A percentile compares a stretch with the other conserved stretches of the same genome.
phyloP scores from a whole-genome alignment of 495 filamentous ascomycete genomes.

The Pseudoneurospora amorphoporcata region DNA sequence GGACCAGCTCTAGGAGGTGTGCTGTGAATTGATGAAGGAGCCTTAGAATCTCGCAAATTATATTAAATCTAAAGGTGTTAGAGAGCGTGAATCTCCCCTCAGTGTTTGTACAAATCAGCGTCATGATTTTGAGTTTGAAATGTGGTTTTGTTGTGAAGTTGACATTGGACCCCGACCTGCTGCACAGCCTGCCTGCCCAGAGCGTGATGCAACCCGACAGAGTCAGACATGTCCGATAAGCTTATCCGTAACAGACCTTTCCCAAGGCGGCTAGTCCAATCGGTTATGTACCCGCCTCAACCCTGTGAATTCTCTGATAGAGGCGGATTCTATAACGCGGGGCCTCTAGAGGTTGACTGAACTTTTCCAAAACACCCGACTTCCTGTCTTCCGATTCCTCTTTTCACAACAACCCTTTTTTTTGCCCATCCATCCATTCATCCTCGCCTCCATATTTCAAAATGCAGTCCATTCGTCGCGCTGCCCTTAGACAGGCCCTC shows the following conservation, averaged over 20 bases:
- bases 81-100: neutral
- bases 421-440: neutral
- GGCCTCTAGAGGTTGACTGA: neutral
- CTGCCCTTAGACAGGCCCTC: conserved; percentile 45
- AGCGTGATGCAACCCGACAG: neutral
- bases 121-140: neutral
- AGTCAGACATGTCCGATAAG: neutral
- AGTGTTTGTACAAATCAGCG: neutral
- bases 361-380: neutral
- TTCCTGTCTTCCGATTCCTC: neutral
- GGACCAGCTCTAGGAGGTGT: neutral
- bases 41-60: neutral
- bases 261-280: neutral
- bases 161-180: neutral
- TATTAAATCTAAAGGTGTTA: neutral
- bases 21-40: neutral
- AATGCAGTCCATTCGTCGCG: conserved; percentile 48
- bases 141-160: neutral
- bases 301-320: too few species aligned
- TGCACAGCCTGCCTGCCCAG: neutral
- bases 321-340: neutral
- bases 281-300: neutral
- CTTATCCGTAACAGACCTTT: neutral
- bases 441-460: neutral
- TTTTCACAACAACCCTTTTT: neutral